Evolutionary conservation across 1,139 yeast genomes (phyloP).

Genomic region (Magnusiomyces tetraspermus): DNA sequence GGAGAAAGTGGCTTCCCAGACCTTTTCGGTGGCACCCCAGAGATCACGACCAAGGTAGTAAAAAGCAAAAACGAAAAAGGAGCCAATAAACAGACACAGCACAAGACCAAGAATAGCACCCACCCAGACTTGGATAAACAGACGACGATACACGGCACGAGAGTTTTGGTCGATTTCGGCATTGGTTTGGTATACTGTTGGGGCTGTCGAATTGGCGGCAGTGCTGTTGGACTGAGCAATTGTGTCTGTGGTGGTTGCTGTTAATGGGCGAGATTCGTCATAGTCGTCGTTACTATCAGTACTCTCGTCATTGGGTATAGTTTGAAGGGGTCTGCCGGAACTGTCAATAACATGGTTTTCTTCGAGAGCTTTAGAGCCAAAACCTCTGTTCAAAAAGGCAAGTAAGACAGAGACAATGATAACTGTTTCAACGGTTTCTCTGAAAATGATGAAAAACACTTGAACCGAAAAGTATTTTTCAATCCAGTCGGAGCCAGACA

Average conservation of each 20-base stretch:
- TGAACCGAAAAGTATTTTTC: slow-evolving; percentile 31
- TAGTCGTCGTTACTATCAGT: not conserved
- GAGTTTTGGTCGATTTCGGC: not conserved
- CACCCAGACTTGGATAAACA: slow-evolving; percentile 69
- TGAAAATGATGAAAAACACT: slow-evolving; percentile 72
- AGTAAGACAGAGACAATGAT: slow-evolving; percentile 81
- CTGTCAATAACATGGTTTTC: not conserved
- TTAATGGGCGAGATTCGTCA: not conserved
- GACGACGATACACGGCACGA: slow-evolving; percentile 19
- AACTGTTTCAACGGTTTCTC: slow-evolving; percentile 87
- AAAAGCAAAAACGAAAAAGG: slow-evolving; percentile 63
- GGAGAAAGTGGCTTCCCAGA: slow-evolving; percentile 90
- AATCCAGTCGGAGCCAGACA: slow-evolving; percentile 1
- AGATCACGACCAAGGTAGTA: slow-evolving; percentile 69
- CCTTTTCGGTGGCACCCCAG: slow-evolving; percentile 73
- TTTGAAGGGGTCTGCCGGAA: not conserved
- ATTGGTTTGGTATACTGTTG: not conserved
- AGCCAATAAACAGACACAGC: slow-evolving; percentile 70
- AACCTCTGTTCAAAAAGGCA: slow-evolving; percentile 81
- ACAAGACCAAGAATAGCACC: slow-evolving; percentile 68
- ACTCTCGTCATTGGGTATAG: not conserved
- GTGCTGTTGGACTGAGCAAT: not conserved
- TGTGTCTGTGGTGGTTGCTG: not conserved
- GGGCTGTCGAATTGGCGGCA: not conserved
- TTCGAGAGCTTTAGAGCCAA: slow-evolving; percentile 34